Evolutionary conservation across 2,329 filamentous ascomycete species (phyloP).

Genomic region (Stachybotrys chlorohalonatus): DNA sequence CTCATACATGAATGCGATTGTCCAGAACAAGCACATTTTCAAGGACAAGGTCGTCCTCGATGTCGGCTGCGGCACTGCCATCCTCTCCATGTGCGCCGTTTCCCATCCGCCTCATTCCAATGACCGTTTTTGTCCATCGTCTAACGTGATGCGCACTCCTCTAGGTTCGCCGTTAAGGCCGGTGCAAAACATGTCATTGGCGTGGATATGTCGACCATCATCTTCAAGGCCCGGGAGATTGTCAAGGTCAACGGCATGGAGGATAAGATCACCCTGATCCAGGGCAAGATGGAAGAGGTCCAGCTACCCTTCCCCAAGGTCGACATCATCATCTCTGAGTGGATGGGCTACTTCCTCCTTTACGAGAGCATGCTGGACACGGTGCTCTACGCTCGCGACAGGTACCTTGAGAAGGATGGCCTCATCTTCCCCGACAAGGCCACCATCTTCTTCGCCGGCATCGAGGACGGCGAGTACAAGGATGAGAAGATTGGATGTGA

Average conservation of each 20-base stretch:
- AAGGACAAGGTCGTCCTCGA: constrained; percentile 82
- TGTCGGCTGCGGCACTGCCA: constrained; percentile 93
- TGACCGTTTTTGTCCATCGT: neutral
- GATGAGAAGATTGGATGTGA: constrained; percentile 99
- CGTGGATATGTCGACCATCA: constrained; percentile 99
- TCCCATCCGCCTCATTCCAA: constrained; percentile 4
- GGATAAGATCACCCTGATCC: constrained; percentile 93
- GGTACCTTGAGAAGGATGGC: constrained; percentile 76
- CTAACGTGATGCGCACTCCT: neutral
- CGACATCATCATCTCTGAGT: constrained; percentile 99
- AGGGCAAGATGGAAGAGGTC: constrained; percentile 99
- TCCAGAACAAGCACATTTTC: constrained; percentile 92
- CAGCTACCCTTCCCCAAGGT: constrained; percentile 88
- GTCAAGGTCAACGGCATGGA: constrained; percentile 85
- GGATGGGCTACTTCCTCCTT: constrained; percentile 99
- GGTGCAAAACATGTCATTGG: constrained; percentile 98
- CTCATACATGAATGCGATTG: constrained; percentile 95
- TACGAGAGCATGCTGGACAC: constrained; percentile 99
- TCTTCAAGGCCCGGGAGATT: constrained; percentile 95
- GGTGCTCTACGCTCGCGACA: constrained; percentile 91
- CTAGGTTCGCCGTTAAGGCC: constrained; percentile 90
- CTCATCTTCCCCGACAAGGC: constrained; percentile 99
- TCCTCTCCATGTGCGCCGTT: constrained; percentile 83
- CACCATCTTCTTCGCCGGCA: constrained; percentile 91
- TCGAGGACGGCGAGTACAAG: constrained; percentile 99